Percentiles rank a stretch among this genome's conserved stretches.
Evolutionary conservation across 2,329 filamentous ascomycete species (phyloP).

Genomic region (Ophiostoma tasmaniense): DNA sequence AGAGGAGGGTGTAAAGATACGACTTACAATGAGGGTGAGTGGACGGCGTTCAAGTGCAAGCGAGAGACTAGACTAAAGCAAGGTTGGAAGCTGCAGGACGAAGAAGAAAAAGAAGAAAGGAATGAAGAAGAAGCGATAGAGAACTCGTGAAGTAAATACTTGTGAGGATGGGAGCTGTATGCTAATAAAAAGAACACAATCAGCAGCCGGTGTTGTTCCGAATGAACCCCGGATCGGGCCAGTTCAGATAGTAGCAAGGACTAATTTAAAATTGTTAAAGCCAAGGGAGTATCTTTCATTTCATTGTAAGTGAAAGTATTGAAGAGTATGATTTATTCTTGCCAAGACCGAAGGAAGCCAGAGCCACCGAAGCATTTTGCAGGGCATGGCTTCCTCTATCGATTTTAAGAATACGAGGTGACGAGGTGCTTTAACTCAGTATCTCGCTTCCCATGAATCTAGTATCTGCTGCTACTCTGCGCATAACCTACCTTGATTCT

Average conservation of each 20-base stretch:
- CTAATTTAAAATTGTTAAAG: background rate
- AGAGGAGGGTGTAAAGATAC: background rate
- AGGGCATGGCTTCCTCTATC: background rate
- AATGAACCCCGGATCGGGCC: background rate
- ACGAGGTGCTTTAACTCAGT: background rate
- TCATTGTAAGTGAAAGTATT: background rate
- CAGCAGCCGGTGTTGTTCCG: background rate
- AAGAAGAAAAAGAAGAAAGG: slow-evolving; percentile 4
- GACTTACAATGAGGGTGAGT: background rate
- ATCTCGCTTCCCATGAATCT: background rate
- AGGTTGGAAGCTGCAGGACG: background rate
- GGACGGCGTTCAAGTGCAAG: background rate
- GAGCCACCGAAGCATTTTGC: background rate
- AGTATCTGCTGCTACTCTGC: background rate
- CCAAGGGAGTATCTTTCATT: background rate
- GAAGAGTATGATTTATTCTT: background rate
- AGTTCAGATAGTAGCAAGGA: background rate
- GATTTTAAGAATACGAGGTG: background rate
- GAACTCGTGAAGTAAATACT: background rate
- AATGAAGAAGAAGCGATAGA: background rate
- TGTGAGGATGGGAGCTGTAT: background rate
- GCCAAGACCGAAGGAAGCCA: background rate
- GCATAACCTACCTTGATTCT: background rate
- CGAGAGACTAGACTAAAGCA: background rate
- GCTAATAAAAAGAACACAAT: background rate